Conservation (phyloP, 1,139 yeast species). For the Arxiozyma bovina region DNA sequence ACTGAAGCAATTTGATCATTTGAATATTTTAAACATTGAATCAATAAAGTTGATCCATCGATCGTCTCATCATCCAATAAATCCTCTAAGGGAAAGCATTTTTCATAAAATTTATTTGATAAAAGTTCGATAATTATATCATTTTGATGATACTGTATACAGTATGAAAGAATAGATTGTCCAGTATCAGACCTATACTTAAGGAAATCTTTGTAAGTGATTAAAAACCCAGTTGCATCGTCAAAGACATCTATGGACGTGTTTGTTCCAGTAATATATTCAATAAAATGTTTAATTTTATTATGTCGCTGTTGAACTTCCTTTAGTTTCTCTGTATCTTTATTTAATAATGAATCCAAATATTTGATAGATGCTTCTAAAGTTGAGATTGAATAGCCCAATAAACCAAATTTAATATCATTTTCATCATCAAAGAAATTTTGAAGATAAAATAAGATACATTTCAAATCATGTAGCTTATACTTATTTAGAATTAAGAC, state of each 20-base stretch:
- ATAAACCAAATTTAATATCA: conserved; percentile 39
- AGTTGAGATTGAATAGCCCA: conserved; percentile 64
- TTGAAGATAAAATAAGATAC: conserved; percentile 58
- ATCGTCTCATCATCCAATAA: conserved; percentile 54
- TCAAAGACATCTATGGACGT: conserved; percentile 27
- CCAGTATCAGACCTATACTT: conserved; percentile 53
- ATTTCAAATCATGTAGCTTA: conserved; percentile 47
- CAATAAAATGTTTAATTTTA: background rate
- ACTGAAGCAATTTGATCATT: conserved; percentile 41
- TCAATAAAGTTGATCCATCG: conserved; percentile 46
- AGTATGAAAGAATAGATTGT: conserved; percentile 55
- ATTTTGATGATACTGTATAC: conserved; percentile 39
- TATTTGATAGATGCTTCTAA: conserved; percentile 74
- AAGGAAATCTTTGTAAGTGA: conserved; percentile 9
- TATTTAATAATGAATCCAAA: conserved; percentile 16
- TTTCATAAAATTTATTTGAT: conserved; percentile 33
- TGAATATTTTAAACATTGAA: conserved; percentile 52
- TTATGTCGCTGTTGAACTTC: conserved; percentile 7
- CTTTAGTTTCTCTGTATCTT: background rate
- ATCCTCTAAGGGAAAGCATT: conserved; percentile 56
- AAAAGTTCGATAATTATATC: conserved; percentile 40
- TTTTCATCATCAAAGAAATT: conserved; percentile 46
- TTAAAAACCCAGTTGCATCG: background rate
- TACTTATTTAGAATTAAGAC: conserved; percentile 66
- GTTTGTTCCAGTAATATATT: conserved; percentile 17